Evolutionary conservation across 176 grass and related monocot species (phyloP), one percentile per base, ranked within the genome.

Genomic region (Cocos nucifera): DNA sequence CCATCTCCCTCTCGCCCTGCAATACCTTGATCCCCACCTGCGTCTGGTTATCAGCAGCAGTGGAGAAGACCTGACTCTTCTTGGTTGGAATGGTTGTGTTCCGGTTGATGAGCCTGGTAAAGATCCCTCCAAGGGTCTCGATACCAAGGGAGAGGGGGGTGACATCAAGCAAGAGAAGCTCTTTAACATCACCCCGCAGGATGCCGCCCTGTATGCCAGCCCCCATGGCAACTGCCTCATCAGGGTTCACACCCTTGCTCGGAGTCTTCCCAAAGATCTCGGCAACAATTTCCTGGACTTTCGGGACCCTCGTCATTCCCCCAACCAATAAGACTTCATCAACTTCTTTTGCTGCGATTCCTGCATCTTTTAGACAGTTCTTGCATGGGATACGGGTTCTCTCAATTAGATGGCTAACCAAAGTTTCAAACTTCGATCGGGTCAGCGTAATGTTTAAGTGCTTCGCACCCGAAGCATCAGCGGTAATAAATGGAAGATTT

Each of bases 1-100:
- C 84, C 94, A 98, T 98, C 72, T 98, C 94, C 73, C 94, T 98
- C 82, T 98, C 94, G 58, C 94, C 94, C 75, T 98, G 94, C 54
- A 98, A 78, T 7, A 98, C 94, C 58, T 85, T 95, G 29, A 95
- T 59, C 68, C 89, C 89, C 26, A 95, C 89, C 74, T 95, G 89
- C 0, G 72, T 89, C 67, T 95, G 89, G 69, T 95, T 95, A 71
- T 95, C 89, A 52, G 89, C 75, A 0, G 89, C 89, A 53, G 94
- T 98, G 19, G 94, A 98, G 64, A 98, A 98, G 51, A 83, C 64
- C 71, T 98, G 88, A 20, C 94, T 98, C 70, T 98, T 98, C 81
- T 93, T 98, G 24, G 88, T 92, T 48, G 94, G 94, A 75, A 98
- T 98, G 49, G 94, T 98, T 17, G 84, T 98, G 77, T 98, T 98